These are phyloP conservation scores for Picocystis salinarum DNA, from an alignment of 139 green algal genomes.

Conservation along the genomic window DNA sequence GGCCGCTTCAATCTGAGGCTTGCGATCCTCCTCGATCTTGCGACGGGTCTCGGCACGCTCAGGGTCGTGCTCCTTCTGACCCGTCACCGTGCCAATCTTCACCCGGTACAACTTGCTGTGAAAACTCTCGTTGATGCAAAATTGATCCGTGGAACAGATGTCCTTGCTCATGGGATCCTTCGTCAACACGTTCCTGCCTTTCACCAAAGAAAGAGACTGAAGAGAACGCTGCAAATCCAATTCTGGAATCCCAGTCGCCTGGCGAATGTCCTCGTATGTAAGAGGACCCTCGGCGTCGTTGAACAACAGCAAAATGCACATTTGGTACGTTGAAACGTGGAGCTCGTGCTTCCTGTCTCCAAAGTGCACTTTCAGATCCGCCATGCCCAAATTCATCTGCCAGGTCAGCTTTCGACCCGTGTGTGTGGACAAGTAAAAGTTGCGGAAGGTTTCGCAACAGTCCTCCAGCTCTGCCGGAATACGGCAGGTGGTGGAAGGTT, in stretches of 20 bases:
- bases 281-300: constrained; percentile 51
- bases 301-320: constrained; percentile 87
- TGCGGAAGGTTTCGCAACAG: constrained; percentile 46
- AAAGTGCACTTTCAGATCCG: constrained; percentile 14
- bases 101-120: constrained; percentile 33
- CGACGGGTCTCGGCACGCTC: constrained; percentile 75
- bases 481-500: constrained; percentile 39
- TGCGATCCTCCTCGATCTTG: constrained; percentile 89
- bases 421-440: constrained; percentile 63
- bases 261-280: constrained; percentile 37
- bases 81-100: constrained; percentile 28
- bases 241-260: constrained; percentile 53
- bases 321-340: constrained; percentile 76
- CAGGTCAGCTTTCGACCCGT: constrained; percentile 75
- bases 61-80: constrained; percentile 51
- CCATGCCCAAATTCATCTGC: constrained; percentile 88
- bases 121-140: constrained; percentile 81
- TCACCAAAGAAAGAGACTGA: constrained; percentile 70
- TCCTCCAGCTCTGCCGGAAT: constrained; percentile 64
- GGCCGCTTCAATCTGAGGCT: constrained; percentile 93
- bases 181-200: constrained; percentile 79
- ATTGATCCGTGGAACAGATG: constrained; percentile 56
- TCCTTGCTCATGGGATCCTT: constrained; percentile 74
- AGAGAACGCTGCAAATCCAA: constrained; percentile 70
- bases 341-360: constrained; percentile 59